Evolutionary conservation across 306 rosid genomes (phyloP).

Genomic region (Luffa aegyptiaca): DNA sequence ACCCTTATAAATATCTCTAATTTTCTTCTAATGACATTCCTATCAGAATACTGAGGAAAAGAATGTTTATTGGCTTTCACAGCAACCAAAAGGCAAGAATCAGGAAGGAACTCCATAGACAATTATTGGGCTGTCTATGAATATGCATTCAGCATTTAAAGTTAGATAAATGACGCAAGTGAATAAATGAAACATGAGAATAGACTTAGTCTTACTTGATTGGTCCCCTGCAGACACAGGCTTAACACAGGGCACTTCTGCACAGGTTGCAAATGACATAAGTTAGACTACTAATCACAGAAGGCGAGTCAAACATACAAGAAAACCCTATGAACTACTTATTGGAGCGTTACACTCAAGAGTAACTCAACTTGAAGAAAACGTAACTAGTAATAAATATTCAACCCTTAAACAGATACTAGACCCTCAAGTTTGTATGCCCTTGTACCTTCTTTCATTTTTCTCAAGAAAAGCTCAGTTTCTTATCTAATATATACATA

Average conservation of each 20-base stretch:
- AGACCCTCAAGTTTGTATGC: too few relatives aligned
- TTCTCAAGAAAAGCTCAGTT: too few relatives aligned
- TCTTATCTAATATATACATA: too few relatives aligned
- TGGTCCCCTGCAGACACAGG: constrained; percentile 14
- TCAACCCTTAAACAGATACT: not conserved
- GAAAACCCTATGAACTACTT: not conserved
- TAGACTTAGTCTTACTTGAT: constrained; percentile 32
- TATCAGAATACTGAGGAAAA: not conserved
- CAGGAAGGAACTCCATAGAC: not conserved
- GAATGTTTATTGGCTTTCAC: not conserved
- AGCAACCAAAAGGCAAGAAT: not conserved
- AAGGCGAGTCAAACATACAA: not conserved
- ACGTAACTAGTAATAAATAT: not conserved
- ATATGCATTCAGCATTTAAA: constrained; percentile 7
- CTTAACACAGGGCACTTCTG: constrained; percentile 57
- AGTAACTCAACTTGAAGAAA: not conserved
- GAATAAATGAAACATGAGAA: not conserved
- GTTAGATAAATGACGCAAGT: not conserved
- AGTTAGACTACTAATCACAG: not conserved
- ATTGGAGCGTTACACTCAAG: not conserved
- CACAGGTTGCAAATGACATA: constrained; percentile 13
- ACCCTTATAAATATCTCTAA: too few relatives aligned
- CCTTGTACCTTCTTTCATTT: too few relatives aligned
- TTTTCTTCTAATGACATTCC: too few relatives aligned
- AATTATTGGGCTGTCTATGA: not conserved